A percentile compares a stretch with the other conserved stretches of the same genome.
These are phyloP conservation scores for Coemansia sp. DNA, from an alignment of 192 early-diverging fungal genomes.

Conservation along the genomic window DNA sequence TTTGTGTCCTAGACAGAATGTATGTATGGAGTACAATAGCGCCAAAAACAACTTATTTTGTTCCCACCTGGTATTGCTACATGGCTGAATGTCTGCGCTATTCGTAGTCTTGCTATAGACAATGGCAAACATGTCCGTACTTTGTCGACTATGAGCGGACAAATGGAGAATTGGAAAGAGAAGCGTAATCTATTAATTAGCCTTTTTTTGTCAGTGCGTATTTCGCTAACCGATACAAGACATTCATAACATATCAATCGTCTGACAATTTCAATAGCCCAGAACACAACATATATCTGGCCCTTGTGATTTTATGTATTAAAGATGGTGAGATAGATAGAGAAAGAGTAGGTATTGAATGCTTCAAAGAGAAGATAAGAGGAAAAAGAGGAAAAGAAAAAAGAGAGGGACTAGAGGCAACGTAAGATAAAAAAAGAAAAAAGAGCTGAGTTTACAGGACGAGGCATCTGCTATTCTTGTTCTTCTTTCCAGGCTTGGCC, in stretches of 20 bases:
- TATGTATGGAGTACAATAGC: background rate
- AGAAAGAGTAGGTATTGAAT: background rate
- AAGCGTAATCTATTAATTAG: background rate
- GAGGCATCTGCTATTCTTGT: conserved; percentile 44
- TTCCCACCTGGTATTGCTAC: background rate
- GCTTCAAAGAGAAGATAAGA: background rate
- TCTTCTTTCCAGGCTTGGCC: conserved; percentile 43
- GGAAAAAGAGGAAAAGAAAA: background rate
- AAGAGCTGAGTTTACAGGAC: conserved; percentile 41
- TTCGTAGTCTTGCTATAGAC: no score
- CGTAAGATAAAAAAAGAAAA: background rate
- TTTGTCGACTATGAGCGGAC: background rate
- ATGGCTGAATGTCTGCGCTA: background rate
- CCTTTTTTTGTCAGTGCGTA: background rate
- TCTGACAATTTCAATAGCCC: background rate
- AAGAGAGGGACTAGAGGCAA: background rate
- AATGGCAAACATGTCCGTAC: no score
- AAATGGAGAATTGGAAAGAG: background rate
- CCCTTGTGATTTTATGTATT: background rate
- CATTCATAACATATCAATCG: no score
- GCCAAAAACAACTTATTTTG: background rate
- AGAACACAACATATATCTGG: background rate
- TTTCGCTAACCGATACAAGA: background rate
- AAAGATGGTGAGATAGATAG: background rate
- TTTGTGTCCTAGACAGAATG: background rate